Percentiles rank a stretch among this genome's conserved stretches.
Evolutionary conservation across 768 basidiomycete genomes (phyloP).

Genomic region (Rhodotorula sphaerocarpa): DNA sequence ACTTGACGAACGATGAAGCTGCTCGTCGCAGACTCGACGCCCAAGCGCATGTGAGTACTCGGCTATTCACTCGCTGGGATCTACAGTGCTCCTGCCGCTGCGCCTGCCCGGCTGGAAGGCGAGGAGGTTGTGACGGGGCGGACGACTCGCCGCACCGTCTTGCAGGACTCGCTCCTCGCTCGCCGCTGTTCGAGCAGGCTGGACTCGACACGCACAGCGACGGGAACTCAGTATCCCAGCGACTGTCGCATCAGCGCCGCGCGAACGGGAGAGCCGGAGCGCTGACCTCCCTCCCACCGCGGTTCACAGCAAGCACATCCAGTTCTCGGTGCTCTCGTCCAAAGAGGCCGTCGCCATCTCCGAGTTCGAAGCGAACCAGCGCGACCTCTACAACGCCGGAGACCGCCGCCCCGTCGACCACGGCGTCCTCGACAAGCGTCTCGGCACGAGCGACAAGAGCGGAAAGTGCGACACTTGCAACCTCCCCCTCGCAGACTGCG

Average conservation of each 20-base stretch:
- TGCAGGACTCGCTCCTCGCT: no score
- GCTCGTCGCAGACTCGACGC: slow-evolving; percentile 25
- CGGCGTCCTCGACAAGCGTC: slow-evolving; percentile 83
- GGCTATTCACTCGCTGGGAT: not conserved
- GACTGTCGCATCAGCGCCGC: no score
- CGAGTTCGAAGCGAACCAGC: slow-evolving; percentile 89
- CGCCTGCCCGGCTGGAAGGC: no score
- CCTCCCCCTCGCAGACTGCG: slow-evolving; percentile 81
- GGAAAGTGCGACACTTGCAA: slow-evolving; percentile 93
- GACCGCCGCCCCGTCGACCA: slow-evolving; percentile 78
- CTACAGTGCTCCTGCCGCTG: accelerated
- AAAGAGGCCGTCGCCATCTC: slow-evolving; percentile 93
- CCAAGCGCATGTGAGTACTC: slow-evolving; percentile 29
- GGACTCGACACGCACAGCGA: no score
- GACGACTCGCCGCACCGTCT: no score
- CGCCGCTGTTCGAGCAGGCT: no score
- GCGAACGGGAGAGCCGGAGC: no score
- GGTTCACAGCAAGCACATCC: slow-evolving; percentile 91
- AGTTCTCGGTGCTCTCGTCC: slow-evolving; percentile 86
- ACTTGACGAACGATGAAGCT: no score
- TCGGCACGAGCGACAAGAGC: slow-evolving; percentile 89
- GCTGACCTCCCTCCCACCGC: no score
- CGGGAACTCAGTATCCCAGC: no score
- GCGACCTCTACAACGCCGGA: slow-evolving; percentile 75
- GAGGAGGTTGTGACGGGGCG: no score